phyloP scores from a whole-genome alignment of 345 rosid genomes.

The Camelina sativa region DNA sequence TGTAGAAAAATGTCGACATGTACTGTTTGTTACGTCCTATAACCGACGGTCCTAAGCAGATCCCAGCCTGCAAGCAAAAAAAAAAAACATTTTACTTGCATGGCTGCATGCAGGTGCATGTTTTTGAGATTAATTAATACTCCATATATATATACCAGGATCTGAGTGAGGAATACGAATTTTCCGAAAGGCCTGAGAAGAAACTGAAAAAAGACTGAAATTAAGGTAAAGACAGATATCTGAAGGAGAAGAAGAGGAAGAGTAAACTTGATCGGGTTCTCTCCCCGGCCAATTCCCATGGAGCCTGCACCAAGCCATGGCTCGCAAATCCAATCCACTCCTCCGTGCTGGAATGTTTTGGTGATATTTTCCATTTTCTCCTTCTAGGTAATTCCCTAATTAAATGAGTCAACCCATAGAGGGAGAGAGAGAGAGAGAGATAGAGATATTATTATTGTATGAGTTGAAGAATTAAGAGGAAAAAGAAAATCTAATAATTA shows the following conservation, averaged over 20 bases:
- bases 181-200: conserved; percentile 48
- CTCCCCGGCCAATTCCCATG: conserved; percentile 1
- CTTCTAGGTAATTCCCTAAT: conserved; percentile 17
- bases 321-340: conserved; percentile 36
- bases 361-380: conserved; percentile 35
- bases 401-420: conserved; percentile 30
- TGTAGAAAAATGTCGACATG: conserved; percentile 30
- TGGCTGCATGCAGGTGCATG: too few species aligned
- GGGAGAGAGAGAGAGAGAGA: neutral
- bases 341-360: conserved; percentile 10
- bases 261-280: conserved; percentile 23
- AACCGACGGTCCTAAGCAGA: conserved; percentile 48
- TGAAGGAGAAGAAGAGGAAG: conserved; percentile 44
- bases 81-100: too few species aligned
- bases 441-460: neutral
- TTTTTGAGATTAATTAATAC: neutral
- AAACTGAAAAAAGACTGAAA: conserved; percentile 36
- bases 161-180: conserved; percentile 45
- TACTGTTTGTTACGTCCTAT: conserved; percentile 42
- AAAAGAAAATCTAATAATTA: conserved; percentile 12
- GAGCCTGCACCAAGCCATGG: conserved; percentile 31
- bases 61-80: conserved; percentile 46
- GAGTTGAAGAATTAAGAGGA: conserved; percentile 6
- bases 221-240: conserved; percentile 35
- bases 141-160: conserved; percentile 36